phyloP scores from a whole-genome alignment of 139 green algal species.

The Marvania coccoides region DNA sequence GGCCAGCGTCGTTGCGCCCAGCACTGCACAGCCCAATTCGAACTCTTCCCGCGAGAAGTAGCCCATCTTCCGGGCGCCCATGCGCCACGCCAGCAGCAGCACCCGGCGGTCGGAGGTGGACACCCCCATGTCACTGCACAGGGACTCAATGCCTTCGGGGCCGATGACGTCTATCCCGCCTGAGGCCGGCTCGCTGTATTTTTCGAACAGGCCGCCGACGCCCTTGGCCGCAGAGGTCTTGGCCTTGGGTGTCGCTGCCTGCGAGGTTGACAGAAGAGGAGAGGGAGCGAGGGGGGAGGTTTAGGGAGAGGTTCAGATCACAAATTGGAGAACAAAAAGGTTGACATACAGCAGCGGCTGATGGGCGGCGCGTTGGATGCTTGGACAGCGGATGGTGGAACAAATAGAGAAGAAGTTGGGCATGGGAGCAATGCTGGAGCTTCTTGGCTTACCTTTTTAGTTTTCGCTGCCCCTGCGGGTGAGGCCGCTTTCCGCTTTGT shows the following conservation, averaged over 20 bases:
- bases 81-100: constrained; percentile 46
- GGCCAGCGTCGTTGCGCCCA: constrained; percentile 15
- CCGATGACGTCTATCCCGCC: constrained; percentile 22
- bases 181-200: constrained; percentile 13
- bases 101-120: constrained; percentile 40
- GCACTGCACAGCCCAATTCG: not conserved
- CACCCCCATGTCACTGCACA: constrained; percentile 49
- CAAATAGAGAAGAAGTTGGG: no score
- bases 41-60: constrained; percentile 44
- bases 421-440: no score
- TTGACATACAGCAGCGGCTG: no score
- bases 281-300: no score
- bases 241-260: not conserved
- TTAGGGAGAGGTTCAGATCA: no score
- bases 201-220: constrained; percentile 20
- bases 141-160: constrained; percentile 42
- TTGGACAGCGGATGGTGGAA: no score
- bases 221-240: not conserved
- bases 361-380: no score
- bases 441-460: constrained; percentile 1
- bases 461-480: not conserved
- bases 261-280: not conserved
- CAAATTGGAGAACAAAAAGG: not conserved
- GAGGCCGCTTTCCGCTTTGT: not conserved
- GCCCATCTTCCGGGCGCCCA: constrained; percentile 44